These are phyloP conservation scores for Vigna mungo DNA, from an alignment of 306 rosid species.

Conservation along the genomic window DNA sequence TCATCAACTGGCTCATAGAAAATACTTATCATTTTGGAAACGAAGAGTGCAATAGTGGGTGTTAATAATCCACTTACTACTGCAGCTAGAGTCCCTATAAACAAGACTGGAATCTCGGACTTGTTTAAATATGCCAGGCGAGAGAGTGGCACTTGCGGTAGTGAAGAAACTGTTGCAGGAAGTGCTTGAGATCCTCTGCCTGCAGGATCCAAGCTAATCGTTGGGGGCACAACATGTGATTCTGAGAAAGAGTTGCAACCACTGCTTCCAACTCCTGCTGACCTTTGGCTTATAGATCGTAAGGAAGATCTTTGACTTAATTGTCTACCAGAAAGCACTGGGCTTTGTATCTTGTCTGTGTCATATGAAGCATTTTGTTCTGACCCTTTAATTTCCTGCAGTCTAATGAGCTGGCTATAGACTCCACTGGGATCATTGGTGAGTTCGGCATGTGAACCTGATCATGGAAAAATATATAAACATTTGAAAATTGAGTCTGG, in stretches of 20 bases:
- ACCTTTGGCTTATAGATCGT: conserved; percentile 57
- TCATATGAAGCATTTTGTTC: conserved; percentile 45
- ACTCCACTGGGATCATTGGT: conserved; percentile 63
- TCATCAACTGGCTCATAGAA: conserved; percentile 69
- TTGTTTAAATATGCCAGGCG: conserved; percentile 80
- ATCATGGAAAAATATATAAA: conserved; percentile 24
- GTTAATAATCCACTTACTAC: conserved; percentile 53
- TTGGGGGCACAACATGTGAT: conserved; percentile 7
- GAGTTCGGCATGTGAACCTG: conserved; percentile 70
- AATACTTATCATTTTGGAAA: conserved; percentile 59
- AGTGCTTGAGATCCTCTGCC: conserved; percentile 41
- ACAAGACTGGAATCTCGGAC: conserved; percentile 73
- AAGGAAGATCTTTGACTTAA: conserved; percentile 49
- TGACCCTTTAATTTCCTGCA: conserved; percentile 60
- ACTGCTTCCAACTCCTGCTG: conserved; percentile 61
- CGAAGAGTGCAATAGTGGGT: conserved; percentile 61
- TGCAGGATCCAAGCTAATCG: conserved; percentile 40
- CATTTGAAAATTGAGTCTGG: background rate
- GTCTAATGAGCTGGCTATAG: conserved; percentile 67
- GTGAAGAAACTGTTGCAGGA: conserved; percentile 44
- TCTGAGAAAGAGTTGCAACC: conserved; percentile 22
- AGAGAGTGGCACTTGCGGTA: conserved; percentile 58
- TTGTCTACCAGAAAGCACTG: conserved; percentile 49
- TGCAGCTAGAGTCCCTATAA: conserved; percentile 73
- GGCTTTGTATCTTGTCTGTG: conserved; percentile 48